Evolutionary conservation across 495 filamentous ascomycete genomes (phyloP).

Genomic region (Patellaria atrata): DNA sequence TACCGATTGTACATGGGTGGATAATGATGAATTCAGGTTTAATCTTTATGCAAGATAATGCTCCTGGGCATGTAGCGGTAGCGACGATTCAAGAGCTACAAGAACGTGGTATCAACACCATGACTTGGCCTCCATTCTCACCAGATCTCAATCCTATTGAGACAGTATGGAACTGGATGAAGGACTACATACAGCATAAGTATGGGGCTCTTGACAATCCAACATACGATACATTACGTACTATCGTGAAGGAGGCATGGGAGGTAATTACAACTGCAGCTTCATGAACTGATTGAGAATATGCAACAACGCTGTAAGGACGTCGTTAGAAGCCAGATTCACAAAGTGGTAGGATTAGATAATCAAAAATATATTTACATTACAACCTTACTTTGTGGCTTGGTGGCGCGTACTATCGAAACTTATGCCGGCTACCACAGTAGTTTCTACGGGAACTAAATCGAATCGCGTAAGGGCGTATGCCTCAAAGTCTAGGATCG

Average conservation of each 20-base stretch:
- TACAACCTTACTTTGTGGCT: no score
- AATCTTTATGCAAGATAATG: conserved; percentile 12
- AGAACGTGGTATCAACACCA: no score
- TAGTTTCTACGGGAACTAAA: no score
- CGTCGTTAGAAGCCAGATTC: conserved; percentile 2
- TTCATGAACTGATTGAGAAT: conserved; percentile 4
- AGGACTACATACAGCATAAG: conserved; percentile 7
- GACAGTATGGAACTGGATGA: conserved; percentile 17
- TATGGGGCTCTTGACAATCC: neutral
- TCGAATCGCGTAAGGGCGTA: no score
- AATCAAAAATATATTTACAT: no score
- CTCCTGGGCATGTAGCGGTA: conserved; percentile 13
- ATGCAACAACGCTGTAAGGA: conserved; percentile 4
- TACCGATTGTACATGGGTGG: conserved; percentile 13
- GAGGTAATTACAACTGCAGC: conserved; percentile 2
- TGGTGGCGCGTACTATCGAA: no score
- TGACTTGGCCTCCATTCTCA: conserved; percentile 17
- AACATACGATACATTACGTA: conserved; percentile 8
- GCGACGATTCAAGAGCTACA: conserved; percentile 6
- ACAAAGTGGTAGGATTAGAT: conserved; percentile 5
- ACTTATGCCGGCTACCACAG: no score
- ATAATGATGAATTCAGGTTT: conserved; percentile 8
- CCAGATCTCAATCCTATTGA: conserved; percentile 22
- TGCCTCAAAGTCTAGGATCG: no score
- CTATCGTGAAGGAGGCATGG: conserved; percentile 5